Base-by-base conservation (phyloP, 1,139 yeast species). In the Blastobotrys indianensis region DNA sequence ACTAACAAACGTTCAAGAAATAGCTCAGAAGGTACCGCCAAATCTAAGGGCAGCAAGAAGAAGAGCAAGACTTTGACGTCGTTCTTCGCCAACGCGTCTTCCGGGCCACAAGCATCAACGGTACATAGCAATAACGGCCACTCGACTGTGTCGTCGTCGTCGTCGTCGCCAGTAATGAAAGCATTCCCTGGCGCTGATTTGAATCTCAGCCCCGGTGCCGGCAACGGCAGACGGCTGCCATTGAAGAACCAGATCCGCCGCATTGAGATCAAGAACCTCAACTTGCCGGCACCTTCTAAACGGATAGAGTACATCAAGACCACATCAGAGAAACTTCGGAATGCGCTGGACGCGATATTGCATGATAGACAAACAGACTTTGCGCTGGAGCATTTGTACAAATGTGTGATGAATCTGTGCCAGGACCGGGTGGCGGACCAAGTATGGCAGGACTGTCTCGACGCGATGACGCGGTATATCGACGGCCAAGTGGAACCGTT, bases 331-430 rank as follows among this genome's bases (percentile, higher is more conserved):
- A 52, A 54, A 36, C 51, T 62, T 15, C 44, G 45, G 17, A 33
- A 35, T 4, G 61, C 65, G 1, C 52, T 62, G 33, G 54, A 51
- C 17, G 42, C 51, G 5, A 55, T 62, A 7, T 47, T 61, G 36
- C 39, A 34, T 8, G 51, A 52, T 9, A 51, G 49, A 8, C 46
- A 47, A 11, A 44, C 43, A 4, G 46, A 42, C 6, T 48, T 48
- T 23, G 55, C 63, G 7, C 54, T 57, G 20, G 66, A 67, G 39
- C 60, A 60, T 37, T 56, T 69, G 9, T 69, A 68, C 52, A 58
- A 63, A 33, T 61, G 60, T 15, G 72, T 67, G 11, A 72, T 68
- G 56, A 61, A 62, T 42, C 54, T 69, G 1, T 66, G 69, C 39
- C 56, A 69, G 9, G 65, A 62, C 39, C 63, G 54, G 37, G 56